Evolutionary conservation across 2,329 filamentous ascomycete species (phyloP).

Genomic region (Trichoderma lentiforme): DNA sequence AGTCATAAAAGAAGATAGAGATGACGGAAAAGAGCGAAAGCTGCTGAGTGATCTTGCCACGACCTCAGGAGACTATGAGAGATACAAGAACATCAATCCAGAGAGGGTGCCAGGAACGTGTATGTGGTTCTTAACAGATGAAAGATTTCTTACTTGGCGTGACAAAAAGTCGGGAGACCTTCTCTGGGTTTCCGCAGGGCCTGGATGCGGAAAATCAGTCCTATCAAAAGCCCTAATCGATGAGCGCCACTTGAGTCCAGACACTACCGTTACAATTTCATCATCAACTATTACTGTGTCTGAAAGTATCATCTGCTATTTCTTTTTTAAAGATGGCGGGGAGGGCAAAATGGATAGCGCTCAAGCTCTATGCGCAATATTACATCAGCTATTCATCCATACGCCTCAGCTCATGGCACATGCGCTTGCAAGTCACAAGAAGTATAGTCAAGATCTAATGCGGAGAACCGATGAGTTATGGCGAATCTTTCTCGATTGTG

Average conservation of each 20-base stretch:
- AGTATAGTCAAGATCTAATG: background rate
- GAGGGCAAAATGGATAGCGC: conserved; percentile 21
- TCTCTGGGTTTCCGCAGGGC: conserved; percentile 34
- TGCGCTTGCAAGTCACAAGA: background rate
- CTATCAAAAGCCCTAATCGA: conserved; percentile 28
- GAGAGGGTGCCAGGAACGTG: conserved; percentile 30
- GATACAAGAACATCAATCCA: conserved; percentile 30
- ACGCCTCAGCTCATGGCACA: background rate
- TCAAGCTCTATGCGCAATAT: conserved; percentile 25
- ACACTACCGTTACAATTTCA: background rate
- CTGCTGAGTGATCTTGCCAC: conserved; percentile 22
- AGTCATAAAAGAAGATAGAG: background rate
- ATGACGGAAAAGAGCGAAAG: background rate
- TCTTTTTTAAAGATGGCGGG: conserved; percentile 35
- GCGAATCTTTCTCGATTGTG: conserved; percentile 13
- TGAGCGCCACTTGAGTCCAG: conserved; percentile 16
- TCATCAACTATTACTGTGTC: background rate
- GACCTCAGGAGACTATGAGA: conserved; percentile 25
- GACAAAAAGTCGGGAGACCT: conserved; percentile 22
- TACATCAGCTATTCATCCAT: conserved; percentile 29
- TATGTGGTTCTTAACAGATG: conserved; percentile 32
- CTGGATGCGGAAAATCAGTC: conserved; percentile 35
- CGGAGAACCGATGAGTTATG: conserved; percentile 14
- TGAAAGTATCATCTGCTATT: conserved; percentile 26
- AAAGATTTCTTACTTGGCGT: conserved; percentile 28